Conservation (phyloP, 306 rosid species). For the Amphicarpaea edgeworthii region DNA sequence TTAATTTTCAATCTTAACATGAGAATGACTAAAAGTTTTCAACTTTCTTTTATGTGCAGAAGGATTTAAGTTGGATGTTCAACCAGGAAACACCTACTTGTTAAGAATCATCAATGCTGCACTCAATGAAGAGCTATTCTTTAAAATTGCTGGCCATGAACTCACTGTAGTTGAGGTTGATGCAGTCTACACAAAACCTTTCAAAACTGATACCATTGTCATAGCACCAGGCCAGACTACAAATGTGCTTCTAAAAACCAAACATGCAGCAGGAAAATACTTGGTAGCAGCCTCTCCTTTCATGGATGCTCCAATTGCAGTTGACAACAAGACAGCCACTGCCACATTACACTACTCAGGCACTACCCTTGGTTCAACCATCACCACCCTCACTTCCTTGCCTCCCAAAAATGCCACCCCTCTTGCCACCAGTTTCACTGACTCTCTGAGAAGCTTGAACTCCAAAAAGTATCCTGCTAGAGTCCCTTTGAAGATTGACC, state of each 20-base stretch:
- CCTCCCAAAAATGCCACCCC: conserved; percentile 72
- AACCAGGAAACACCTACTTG: conserved; percentile 66
- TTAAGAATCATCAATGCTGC: conserved; percentile 89
- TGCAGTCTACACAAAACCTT: conserved; percentile 83
- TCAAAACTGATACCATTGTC: conserved; percentile 66
- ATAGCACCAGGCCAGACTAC: conserved; percentile 95
- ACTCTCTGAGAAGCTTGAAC: conserved; percentile 71
- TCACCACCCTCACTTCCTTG: conserved; percentile 58
- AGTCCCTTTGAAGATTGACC: conserved; percentile 76
- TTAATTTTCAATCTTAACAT: neutral
- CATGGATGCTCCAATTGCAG: conserved; percentile 71
- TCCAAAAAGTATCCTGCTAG: conserved; percentile 66
- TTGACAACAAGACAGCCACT: conserved; percentile 71
- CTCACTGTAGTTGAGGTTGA: conserved; percentile 84
- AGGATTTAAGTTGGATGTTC: conserved; percentile 63
- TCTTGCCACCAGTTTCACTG: conserved; percentile 59
- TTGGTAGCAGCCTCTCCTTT: conserved; percentile 73
- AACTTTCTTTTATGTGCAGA: conserved; percentile 39
- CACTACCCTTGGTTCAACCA: conserved; percentile 53
- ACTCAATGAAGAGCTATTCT: conserved; percentile 85
- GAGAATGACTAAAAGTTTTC: neutral
- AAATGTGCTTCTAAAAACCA: conserved; percentile 68
- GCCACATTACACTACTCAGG: conserved; percentile 68
- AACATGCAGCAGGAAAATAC: conserved; percentile 61
- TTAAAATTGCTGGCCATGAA: conserved; percentile 79